These are phyloP conservation scores for Chloris gayana DNA, from an alignment of 176 grass and related monocot species.

Conservation along the genomic window DNA sequence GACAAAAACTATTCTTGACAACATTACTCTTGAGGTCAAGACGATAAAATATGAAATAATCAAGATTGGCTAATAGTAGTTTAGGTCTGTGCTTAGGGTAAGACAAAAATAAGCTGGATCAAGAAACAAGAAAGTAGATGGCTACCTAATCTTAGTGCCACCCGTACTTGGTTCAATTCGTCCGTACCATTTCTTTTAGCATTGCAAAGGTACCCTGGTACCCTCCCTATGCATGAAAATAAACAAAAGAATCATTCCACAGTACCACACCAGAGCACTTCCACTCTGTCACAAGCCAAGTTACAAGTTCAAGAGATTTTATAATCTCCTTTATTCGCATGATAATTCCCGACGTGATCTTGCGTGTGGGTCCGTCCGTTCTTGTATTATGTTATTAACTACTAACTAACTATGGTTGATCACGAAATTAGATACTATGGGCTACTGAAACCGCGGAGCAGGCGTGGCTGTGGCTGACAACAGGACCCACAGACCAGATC, in stretches of 20 bases:
- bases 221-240: neutral
- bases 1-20: neutral
- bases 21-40: neutral
- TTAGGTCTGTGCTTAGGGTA: neutral
- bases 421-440: neutral
- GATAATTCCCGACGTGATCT: neutral
- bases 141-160: conserved; percentile 7
- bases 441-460: neutral
- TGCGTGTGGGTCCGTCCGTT: conserved; percentile 3
- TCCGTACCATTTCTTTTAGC: neutral
- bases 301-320: neutral
- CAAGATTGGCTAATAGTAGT: neutral
- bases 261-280: neutral
- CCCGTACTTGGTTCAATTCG: conserved; percentile 4
- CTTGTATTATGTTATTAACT: neutral
- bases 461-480: neutral
- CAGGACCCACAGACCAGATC: neutral
- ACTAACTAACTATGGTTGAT: neutral
- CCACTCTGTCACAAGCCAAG: neutral
- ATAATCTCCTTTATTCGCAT: neutral
- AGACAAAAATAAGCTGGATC: neutral
- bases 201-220: neutral
- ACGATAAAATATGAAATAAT: neutral
- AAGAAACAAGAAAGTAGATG: conserved; percentile 10
- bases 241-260: neutral